These are phyloP conservation scores for Orbilia ellipsospora DNA, from an alignment of 2,329 filamentous ascomycete genomes.

Conservation along the genomic window DNA sequence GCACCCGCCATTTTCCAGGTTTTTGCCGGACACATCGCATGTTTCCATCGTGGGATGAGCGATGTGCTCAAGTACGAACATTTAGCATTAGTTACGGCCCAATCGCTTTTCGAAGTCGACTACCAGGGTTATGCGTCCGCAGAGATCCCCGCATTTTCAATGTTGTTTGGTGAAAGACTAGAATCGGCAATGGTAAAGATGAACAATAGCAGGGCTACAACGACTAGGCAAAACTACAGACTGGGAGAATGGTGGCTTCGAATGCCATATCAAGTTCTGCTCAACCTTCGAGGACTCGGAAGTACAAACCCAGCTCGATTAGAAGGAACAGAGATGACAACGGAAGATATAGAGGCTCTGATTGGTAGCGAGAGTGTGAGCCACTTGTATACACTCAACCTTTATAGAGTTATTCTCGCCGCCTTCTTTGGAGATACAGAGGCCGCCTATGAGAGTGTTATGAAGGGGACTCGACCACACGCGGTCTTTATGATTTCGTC, in stretches of 20 bases:
- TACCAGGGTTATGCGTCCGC: constrained; percentile 59
- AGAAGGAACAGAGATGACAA: constrained; percentile 57
- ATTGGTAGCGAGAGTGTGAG: constrained; percentile 58
- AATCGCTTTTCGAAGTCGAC: constrained; percentile 59
- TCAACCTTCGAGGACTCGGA: constrained; percentile 59
- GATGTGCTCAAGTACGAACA: constrained; percentile 59
- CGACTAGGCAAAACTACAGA: constrained; percentile 58
- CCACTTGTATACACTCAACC: constrained; percentile 59
- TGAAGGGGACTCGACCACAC: constrained; percentile 57
- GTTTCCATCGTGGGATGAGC: constrained; percentile 58
- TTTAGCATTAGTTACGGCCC: constrained; percentile 57
- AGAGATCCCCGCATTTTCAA: constrained; percentile 58
- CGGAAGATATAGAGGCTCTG: constrained; percentile 55
- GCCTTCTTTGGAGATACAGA: constrained; percentile 58
- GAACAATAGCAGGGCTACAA: constrained; percentile 57
- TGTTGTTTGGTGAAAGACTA: constrained; percentile 58
- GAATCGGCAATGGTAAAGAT: constrained; percentile 57
- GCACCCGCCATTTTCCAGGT: constrained; percentile 59
- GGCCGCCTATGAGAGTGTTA: constrained; percentile 57
- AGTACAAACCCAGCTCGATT: constrained; percentile 57
- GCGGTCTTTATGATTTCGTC: constrained; percentile 52
- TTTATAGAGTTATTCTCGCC: constrained; percentile 58
- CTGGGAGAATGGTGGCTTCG: constrained; percentile 59
- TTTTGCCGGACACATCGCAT: constrained; percentile 59
- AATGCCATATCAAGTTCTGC: constrained; percentile 58